A percentile compares a stretch with the other conserved stretches of the same genome.
Evolutionary conservation across 805 yeast genomes (phyloP).

Genomic region (Wickerhamiella azyma): DNA sequence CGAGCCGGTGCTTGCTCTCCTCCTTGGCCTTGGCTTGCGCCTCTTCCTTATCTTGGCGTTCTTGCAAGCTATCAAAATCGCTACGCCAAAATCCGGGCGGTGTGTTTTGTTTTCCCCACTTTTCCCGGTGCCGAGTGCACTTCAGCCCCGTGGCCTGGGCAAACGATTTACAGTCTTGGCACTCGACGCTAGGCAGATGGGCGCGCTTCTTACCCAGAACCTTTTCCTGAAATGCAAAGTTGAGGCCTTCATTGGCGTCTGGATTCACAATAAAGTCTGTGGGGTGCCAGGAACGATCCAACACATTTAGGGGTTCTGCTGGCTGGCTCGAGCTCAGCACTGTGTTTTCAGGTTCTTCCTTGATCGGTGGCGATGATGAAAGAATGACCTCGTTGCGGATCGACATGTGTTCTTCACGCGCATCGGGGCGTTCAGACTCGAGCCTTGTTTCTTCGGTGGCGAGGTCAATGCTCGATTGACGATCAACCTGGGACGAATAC

Average conservation of each 20-base stretch:
- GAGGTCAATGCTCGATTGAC: background rate
- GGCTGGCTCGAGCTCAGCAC: background rate
- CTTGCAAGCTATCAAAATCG: slow-evolving; percentile 44
- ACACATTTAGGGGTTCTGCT: background rate
- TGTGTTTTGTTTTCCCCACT: slow-evolving; percentile 29
- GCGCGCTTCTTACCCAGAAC: slow-evolving; percentile 25
- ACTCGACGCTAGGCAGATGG: slow-evolving; percentile 27
- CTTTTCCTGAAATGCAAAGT: slow-evolving; percentile 26
- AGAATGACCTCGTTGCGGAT: background rate
- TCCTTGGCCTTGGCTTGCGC: slow-evolving; percentile 25
- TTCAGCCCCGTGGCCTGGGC: slow-evolving; percentile 6
- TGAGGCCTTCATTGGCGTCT: slow-evolving; percentile 14
- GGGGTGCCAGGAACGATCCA: slow-evolving; percentile 26
- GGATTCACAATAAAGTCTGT: slow-evolving; percentile 29
- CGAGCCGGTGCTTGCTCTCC: slow-evolving; percentile 16
- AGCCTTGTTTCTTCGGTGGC: background rate
- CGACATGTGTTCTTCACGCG: background rate
- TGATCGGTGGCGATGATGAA: background rate
- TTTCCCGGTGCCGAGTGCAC: slow-evolving; percentile 20
- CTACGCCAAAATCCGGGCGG: slow-evolving; percentile 50
- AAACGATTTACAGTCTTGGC: slow-evolving; percentile 23
- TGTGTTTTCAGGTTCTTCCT: background rate
- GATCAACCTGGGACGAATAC: background rate
- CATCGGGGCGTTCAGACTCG: background rate
- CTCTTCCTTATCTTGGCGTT: slow-evolving; percentile 27